Conservation (phyloP, 1,139 yeast species). For the Protomyces gravidus region DNA sequence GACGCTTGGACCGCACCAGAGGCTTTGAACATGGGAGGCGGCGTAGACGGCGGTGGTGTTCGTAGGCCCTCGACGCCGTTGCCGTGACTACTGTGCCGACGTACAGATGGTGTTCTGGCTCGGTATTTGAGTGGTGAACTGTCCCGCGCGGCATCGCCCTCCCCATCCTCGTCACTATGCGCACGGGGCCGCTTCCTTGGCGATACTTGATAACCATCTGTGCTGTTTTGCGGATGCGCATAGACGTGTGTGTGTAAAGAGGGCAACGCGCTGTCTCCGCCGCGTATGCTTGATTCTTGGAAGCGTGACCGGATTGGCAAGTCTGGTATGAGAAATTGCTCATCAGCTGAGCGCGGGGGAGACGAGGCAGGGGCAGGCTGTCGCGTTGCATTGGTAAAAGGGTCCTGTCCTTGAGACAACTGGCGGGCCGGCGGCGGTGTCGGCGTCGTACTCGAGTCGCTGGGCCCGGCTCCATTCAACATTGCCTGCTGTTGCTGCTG, state of each 20-base stretch:
- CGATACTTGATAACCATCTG: neutral
- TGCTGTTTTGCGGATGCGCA: neutral
- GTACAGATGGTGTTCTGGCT: constrained; percentile 2
- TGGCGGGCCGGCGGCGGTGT: neutral
- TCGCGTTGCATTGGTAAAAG: neutral
- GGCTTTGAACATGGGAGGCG: constrained; percentile 13
- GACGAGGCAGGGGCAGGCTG: neutral
- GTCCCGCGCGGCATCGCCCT: neutral
- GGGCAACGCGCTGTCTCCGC: neutral
- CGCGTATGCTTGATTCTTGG: neutral
- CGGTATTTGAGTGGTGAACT: constrained; percentile 17
- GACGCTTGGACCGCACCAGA: neutral
- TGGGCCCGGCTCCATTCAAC: neutral
- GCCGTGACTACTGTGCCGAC: neutral
- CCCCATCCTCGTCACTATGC: constrained; percentile 5
- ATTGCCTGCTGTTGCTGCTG: constrained; percentile 1
- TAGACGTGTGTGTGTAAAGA: neutral
- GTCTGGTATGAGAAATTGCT: constrained; percentile 17
- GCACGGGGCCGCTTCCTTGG: constrained; percentile 21
- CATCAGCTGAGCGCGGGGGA: constrained; percentile 13
- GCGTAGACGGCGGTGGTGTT: constrained; percentile 24
- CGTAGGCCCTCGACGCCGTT: neutral
- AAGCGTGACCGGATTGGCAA: constrained; percentile 12
- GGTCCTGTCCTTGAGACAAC: neutral
- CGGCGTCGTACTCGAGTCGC: neutral